A percentile compares a stretch with the other conserved stretches of the same genome.
Conservation (phyloP, 345 rosid genomes). For the Microcos paniculata region DNA sequence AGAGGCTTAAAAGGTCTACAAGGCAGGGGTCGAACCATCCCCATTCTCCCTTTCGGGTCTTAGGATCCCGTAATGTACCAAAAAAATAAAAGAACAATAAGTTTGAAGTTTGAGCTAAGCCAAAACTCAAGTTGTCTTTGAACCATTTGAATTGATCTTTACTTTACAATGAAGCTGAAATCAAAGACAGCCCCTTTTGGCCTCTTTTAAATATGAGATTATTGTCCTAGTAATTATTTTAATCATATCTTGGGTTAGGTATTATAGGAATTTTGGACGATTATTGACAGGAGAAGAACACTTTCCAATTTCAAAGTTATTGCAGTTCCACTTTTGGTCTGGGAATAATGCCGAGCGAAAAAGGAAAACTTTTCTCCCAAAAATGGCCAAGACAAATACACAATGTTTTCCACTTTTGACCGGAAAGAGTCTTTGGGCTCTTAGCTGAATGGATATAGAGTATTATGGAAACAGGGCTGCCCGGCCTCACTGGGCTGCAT, state of each 20-base stretch:
- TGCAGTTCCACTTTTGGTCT: slow-evolving; percentile 26
- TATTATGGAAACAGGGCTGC: neutral
- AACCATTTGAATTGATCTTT: no score
- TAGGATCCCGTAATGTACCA: no score
- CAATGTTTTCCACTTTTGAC: slow-evolving; percentile 16
- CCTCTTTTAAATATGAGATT: neutral
- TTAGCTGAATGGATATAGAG: neutral
- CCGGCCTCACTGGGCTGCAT: neutral
- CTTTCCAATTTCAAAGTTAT: slow-evolving; percentile 9
- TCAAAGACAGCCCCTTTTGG: neutral
- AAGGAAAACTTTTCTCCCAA: neutral
- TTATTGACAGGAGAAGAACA: neutral
- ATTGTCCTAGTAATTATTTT: neutral
- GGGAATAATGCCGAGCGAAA: neutral
- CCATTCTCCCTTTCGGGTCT: no score
- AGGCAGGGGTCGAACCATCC: no score
- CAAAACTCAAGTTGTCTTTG: no score
- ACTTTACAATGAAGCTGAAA: neutral
- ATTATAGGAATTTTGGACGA: neutral
- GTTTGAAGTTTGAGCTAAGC: no score
- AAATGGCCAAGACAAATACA: slow-evolving; percentile 19
- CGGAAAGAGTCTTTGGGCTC: neutral
- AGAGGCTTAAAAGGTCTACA: no score
- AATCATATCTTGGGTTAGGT: slow-evolving; percentile 19
- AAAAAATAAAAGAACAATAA: no score